These are phyloP conservation scores for Cymbopogon citratus DNA, from an alignment of 176 grass and related monocot genomes.

Conservation along the genomic window DNA sequence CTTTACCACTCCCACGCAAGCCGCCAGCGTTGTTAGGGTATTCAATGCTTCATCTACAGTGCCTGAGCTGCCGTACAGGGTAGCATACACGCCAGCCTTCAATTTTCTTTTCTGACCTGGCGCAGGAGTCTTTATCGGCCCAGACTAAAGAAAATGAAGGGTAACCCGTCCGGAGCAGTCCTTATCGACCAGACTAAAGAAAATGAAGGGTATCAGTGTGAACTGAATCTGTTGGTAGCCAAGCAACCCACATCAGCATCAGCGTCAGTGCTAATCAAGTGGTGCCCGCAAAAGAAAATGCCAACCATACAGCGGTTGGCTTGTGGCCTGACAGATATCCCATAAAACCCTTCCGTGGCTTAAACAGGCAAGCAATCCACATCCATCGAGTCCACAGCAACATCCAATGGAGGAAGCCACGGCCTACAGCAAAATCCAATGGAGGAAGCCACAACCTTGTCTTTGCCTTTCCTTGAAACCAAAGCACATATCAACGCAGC, in stretches of 20 bases:
- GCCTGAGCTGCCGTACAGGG: too few relatives aligned
- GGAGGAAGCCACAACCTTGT: background rate
- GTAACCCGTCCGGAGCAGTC: too few relatives aligned
- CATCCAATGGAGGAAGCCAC: background rate
- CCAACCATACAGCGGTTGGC: background rate
- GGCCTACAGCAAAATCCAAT: background rate
- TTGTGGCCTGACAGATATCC: background rate
- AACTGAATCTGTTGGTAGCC: background rate
- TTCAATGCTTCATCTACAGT: too few relatives aligned
- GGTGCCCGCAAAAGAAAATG: background rate
- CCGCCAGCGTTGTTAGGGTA: too few relatives aligned
- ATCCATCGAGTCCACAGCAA: background rate
- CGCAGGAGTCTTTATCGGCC: too few relatives aligned
- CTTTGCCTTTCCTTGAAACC: conserved; percentile 2
- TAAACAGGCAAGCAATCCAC: background rate
- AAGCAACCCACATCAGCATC: background rate
- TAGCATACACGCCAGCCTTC: too few relatives aligned
- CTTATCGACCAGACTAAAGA: background rate
- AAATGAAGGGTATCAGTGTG: background rate
- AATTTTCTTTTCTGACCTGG: too few relatives aligned
- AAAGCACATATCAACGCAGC: background rate
- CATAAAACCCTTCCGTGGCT: background rate
- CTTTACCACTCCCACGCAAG: too few relatives aligned
- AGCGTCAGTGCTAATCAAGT: background rate
- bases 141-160: background rate